Evolutionary conservation across 208 protist species (phyloP), one percentile per base, ranked within the genome.

Genomic region (Jaenimonas drosophilae): DNA sequence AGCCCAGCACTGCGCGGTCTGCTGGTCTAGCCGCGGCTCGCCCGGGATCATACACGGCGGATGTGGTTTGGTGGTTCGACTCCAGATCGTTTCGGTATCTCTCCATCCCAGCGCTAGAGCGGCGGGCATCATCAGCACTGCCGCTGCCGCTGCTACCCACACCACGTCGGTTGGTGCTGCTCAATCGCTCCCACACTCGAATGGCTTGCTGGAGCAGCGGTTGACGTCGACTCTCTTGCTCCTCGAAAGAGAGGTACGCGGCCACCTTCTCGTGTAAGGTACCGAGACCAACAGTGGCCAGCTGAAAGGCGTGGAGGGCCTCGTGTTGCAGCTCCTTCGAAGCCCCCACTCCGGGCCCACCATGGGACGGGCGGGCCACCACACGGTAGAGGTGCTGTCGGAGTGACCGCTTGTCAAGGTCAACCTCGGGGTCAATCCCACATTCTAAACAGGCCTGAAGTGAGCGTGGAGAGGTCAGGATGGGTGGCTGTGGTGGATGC

Each of bases 381-480:
- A 80, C 61, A 5, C 39, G 36, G 32, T 57, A 61, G 39, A 85
- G 64, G 28, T 78, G 70, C 54, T 74, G 57, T 32, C 56, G 44
- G 2, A 86, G 69, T 4, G 76, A 81, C 6, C 66, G 49, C 50
- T 81, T 79, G 25, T 49, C 37, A 25, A 81, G 44, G 12, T 61
- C 49, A 9, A 23, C 17, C 3, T 45, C 34, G 0, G 71, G 54
- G 19, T 65, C 44, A 9, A 80, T 33, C 23, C 43, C 44, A 41
- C 40, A 49, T 6, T 53, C 16, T 0, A 48, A 49, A 45, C 76
- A 86, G 12, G 69, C 71, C 2, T 40, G 50, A 24, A 80, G 49
- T 12, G 76, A 86, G 6, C 76, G 76, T 11, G 76, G 76, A 0
- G 76, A 86, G 44, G 69, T 76, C 14, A 86, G 63, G 44, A 49